Evolutionary conservation across 225 moss, liverwort and hornwort genomes (phyloP).

Genomic region (Anthoceros angustus): DNA sequence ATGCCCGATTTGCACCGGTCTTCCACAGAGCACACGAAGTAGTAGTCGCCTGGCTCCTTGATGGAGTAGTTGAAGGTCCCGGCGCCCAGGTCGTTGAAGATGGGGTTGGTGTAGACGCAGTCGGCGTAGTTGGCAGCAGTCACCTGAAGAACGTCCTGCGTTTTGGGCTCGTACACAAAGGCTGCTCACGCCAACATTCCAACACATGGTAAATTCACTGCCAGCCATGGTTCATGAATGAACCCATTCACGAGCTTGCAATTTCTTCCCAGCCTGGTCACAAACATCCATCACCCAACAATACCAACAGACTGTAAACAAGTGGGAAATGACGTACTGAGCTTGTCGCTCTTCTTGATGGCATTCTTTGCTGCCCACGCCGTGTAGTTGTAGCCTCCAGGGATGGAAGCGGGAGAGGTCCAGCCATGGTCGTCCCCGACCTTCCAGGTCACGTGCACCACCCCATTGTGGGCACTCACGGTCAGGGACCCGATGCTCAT

Average conservation of each 20-base stretch:
- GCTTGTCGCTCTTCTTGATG: conserved; percentile 4
- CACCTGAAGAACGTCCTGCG: background rate
- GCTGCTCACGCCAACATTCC: background rate
- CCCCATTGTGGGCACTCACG: background rate
- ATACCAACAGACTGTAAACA: no score
- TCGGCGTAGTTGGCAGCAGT: conserved; percentile 3
- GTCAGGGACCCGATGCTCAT: background rate
- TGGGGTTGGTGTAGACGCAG: background rate
- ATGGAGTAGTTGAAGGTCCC: background rate
- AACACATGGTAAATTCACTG: no score
- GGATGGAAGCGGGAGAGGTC: background rate
- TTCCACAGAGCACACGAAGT: background rate
- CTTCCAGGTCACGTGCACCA: background rate
- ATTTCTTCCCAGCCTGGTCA: no score
- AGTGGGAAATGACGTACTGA: background rate
- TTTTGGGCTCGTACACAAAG: background rate
- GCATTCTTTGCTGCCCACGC: background rate
- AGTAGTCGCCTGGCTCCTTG: background rate
- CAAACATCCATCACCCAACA: no score
- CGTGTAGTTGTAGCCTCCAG: background rate
- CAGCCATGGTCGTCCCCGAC: background rate
- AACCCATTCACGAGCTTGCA: no score
- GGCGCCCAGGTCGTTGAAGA: conserved; percentile 1
- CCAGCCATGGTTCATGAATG: no score
- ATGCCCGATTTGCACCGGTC: background rate